Evolutionary conservation across 2,329 filamentous ascomycete species (phyloP), one percentile per base, ranked within the genome.

Genomic region (Phialemonium atrogriseum): DNA sequence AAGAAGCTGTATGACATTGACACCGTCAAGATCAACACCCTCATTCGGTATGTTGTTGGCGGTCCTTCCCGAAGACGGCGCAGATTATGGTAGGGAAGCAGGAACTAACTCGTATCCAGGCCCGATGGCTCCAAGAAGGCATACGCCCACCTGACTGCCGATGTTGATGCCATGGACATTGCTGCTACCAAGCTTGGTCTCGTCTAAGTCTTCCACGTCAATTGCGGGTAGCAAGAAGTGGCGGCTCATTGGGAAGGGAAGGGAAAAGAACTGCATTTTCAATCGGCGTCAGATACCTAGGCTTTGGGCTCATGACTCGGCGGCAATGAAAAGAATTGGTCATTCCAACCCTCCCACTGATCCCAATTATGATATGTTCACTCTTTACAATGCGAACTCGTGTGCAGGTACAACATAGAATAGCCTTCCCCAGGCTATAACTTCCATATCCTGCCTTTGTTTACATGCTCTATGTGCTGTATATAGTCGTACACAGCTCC

Each of bases 1-100:
- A 98, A 96, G 87, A 94, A 91, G 81, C 82, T 96, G 50, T 98
- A 98, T 68, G 91, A 96, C 65, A 91, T 98, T 49, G 89, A 95
- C 60, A 84, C 78, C 53, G 73, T 96, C 70, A 96, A 96, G 84
- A 87, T 98, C 76, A 98, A 98, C 81, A 98, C 91, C 52, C 78
- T 98, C 52, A 88, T 98, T 74, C 84, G 88, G 84, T 89, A 78
- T 38, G 74, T 12, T 10, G 5, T 23, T 23, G 8, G 8, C 21
- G 21, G 21, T 9, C 9, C n/a, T 23, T 23, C 21, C 21, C 21
- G 6, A 10, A 22, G 7, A 12, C 4, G n/a, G n/a, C n/a, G n/a
- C n/a, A n/a, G n/a, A n/a, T n/a, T n/a, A n/a, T n/a, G n/a, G n/a
- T n/a, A n/a, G n/a, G n/a, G 3, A 16, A 15, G 12, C 7, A 6